Conservation (phyloP, 192 early-diverging fungal genomes). For the Helicostylum pulchrum region DNA sequence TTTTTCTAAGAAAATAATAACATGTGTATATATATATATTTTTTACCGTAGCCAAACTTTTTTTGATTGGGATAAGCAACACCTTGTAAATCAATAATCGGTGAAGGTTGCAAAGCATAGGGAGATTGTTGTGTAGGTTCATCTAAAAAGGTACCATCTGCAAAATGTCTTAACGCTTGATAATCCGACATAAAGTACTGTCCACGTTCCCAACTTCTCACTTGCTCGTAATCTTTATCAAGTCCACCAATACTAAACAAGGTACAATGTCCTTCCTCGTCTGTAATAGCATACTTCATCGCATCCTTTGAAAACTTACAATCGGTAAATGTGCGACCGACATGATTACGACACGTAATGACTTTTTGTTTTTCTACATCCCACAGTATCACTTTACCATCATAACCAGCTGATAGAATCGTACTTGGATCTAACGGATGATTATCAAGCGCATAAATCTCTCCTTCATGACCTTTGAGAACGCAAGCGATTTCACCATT, state of each 20-base stretch:
- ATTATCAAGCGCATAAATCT: slow-evolving; percentile 70
- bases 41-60: slow-evolving; percentile 45
- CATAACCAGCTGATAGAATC: slow-evolving; percentile 77
- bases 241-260: slow-evolving; percentile 66
- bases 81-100: slow-evolving; percentile 66
- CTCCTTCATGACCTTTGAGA: slow-evolving; percentile 57
- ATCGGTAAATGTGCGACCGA: slow-evolving; percentile 60
- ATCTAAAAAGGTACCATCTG: slow-evolving; percentile 66
- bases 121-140: slow-evolving; percentile 63
- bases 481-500: slow-evolving; percentile 55
- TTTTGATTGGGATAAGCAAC: slow-evolving; percentile 61
- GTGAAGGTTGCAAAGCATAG: slow-evolving; percentile 56
- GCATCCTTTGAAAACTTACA: slow-evolving; percentile 74
- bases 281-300: slow-evolving; percentile 65
- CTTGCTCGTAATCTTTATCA: slow-evolving; percentile 43
- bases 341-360: slow-evolving; percentile 26
- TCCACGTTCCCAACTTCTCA: slow-evolving; percentile 50
- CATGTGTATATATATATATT: too few relatives aligned
- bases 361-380: slow-evolving; percentile 38
- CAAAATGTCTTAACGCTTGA: slow-evolving; percentile 60
- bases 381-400: slow-evolving; percentile 82
- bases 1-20: background rate
- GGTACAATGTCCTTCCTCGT: slow-evolving; percentile 65
- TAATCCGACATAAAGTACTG: slow-evolving; percentile 82
- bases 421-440: slow-evolving; percentile 73